Evolutionary conservation across 2,329 filamentous ascomycete genomes (phyloP), one percentile per base, ranked within the genome.

Genomic region (Beauveria australis): DNA sequence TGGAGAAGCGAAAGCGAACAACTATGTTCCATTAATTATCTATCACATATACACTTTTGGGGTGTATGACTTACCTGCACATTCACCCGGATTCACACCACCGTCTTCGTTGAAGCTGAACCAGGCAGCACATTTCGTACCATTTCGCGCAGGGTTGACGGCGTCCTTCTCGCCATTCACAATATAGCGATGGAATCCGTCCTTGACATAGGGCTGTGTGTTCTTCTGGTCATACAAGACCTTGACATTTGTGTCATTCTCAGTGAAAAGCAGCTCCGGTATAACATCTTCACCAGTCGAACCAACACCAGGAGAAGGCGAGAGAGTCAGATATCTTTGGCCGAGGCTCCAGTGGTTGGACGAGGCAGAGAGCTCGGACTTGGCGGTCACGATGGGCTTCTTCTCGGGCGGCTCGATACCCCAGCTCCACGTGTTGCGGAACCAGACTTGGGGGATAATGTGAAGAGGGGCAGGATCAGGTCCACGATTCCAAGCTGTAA

Each of bases 351-450:
- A 80, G 71, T 97, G 93, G 37, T 83, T 85, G n/a, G 91, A 89
- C 69, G 89, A 86, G 60, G 86, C 87, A 59, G 87, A 81, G 53
- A 87, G 86, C 30, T 89, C 84, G 26, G 80, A 82, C 28, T 86
- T 76, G 64, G 85, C 81, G 56, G 81, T 78, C 63, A 97, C 89
- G n/a, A 80, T 85, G 0, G 93, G 94, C 75, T 95, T 96, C 72
- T 87, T 86, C 55, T 89, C 84, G 33, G 81, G 78, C 12, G 85
- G 73, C 69, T 96, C 90, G 64, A 89, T 84, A 24, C 92, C 93
- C 93, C 93, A 97, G 44, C 89, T 85, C 94, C 94, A 97, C 3
- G 92, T 97, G 73, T 97, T 97, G 65, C 93, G 86, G 79, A 97
- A 97, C 91, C 92, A 97, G 57, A 96, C 85, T 63, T 97, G 94